phyloP scores from a whole-genome alignment of 2,329 filamentous ascomycete species.

The Apiospora rasikravindrae region DNA sequence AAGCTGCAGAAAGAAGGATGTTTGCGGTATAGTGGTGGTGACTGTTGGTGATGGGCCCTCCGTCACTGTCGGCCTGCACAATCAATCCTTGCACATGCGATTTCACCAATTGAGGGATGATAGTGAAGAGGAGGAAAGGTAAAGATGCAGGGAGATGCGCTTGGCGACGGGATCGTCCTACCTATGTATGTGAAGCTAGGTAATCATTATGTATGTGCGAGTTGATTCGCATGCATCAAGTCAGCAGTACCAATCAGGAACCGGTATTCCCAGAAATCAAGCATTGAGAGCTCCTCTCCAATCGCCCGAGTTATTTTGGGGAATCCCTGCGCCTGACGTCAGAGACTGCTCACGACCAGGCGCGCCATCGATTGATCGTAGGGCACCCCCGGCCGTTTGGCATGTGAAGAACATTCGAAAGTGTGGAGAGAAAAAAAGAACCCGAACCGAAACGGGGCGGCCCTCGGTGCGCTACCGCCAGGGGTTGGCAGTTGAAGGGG shows the following conservation, averaged over 20 bases:
- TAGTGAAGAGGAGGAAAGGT: not conserved
- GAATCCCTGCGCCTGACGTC: slow-evolving; percentile 5
- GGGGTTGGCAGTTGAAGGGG: not conserved
- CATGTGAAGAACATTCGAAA: not conserved
- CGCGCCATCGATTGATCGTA: not conserved
- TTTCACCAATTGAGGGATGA: not conserved
- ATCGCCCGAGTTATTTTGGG: not conserved
- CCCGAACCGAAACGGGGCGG: not conserved
- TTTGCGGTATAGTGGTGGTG: not conserved
- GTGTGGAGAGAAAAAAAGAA: not conserved
- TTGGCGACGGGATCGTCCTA: not conserved
- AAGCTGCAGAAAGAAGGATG: not conserved
- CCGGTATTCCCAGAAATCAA: not conserved
- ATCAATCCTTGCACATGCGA: not conserved
- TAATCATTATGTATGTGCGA: not conserved
- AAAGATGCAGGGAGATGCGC: not conserved
- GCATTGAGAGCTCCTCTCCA: not conserved
- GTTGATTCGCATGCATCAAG: not conserved
- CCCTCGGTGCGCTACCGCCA: not conserved
- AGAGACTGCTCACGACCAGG: not conserved
- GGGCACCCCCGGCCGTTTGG: not conserved
- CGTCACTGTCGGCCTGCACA: not conserved
- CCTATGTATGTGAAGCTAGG: not conserved
- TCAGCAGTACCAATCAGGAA: not conserved
- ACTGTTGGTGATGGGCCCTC: too few relatives aligned